These are phyloP conservation scores for Chaetoscypha palmicola DNA, from an alignment of 2,329 filamentous ascomycete genomes.

Conservation along the genomic window DNA sequence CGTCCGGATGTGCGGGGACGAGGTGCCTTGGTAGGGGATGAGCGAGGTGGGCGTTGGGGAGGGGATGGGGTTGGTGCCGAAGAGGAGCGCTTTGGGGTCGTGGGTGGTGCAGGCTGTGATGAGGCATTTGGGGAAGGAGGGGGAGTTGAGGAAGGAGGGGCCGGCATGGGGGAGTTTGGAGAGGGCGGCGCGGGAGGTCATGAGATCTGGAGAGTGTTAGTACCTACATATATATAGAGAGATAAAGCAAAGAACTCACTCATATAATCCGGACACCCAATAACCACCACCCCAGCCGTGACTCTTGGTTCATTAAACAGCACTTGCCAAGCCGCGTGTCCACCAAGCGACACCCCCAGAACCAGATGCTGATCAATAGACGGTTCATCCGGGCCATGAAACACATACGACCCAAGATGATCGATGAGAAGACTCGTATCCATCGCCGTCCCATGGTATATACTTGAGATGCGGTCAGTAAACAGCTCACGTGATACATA, in stretches of 20 bases:
- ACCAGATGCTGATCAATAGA: conserved; percentile 60
- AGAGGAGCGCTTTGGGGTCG: conserved; percentile 71
- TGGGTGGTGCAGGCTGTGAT: conserved; percentile 53
- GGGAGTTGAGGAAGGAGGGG: conserved; percentile 63
- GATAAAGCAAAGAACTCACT: conserved; percentile 44
- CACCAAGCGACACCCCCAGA: conserved; percentile 78
- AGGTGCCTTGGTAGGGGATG: neutral
- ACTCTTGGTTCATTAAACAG: conserved; percentile 73
- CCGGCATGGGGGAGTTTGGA: conserved; percentile 57
- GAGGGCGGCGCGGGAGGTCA: conserved; percentile 69
- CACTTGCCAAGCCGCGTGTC: conserved; percentile 80
- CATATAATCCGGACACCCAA: conserved; percentile 86
- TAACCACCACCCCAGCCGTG: conserved; percentile 68
- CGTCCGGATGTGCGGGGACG: conserved; percentile 29
- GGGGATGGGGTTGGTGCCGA: conserved; percentile 42
- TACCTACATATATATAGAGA: too few relatives aligned
- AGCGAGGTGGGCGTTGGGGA: conserved; percentile 23
- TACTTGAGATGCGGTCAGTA: conserved; percentile 35
- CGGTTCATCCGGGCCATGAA: conserved; percentile 40
- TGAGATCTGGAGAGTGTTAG: conserved; percentile 39
- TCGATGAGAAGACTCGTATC: conserved; percentile 73
- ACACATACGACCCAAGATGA: conserved; percentile 68
- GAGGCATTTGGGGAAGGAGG: conserved; percentile 67
- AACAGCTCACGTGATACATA: too few relatives aligned
- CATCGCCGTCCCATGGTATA: conserved; percentile 63